Conservation (phyloP, 371 early-diverging fungal genomes). For the Phascolomyces articulosus region DNA sequence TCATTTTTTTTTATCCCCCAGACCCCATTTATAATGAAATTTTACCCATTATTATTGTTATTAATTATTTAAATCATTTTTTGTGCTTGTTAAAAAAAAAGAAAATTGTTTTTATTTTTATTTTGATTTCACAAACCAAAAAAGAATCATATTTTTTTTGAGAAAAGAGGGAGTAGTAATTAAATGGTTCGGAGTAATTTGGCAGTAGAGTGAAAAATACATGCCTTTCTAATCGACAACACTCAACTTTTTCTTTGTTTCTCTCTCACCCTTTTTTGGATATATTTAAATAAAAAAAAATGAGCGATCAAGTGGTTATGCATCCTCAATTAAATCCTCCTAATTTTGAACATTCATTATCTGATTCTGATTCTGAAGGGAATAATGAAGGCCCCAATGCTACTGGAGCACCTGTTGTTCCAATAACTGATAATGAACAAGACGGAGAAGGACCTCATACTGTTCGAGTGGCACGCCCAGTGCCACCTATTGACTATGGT, state of each 20-base stretch:
- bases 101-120: not conserved
- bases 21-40: too few relatives aligned
- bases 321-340: constrained; percentile 16
- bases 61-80: not conserved
- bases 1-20: too few relatives aligned
- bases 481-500: constrained; percentile 38
- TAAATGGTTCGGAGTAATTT: not conserved
- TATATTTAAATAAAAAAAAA: not conserved
- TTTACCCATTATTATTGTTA: too few relatives aligned
- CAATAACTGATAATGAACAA: constrained; percentile 4
- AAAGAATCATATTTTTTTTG: too few relatives aligned
- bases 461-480: constrained; percentile 43
- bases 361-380: constrained; percentile 17
- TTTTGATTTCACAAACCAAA: too few relatives aligned
- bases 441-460: constrained; percentile 20
- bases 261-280: not conserved
- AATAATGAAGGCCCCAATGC: constrained; percentile 6
- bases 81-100: not conserved
- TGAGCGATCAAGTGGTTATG: constrained; percentile 3
- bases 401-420: constrained; percentile 13
- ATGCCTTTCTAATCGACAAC: too few relatives aligned
- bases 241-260: not conserved
- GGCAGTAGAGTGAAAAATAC: too few relatives aligned
- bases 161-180: too few relatives aligned
- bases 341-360: not conserved